Percentiles rank a stretch among this genome's conserved stretches.
Conservation (phyloP, 176 grass and related monocot species). For the Aegilops speltoides region DNA sequence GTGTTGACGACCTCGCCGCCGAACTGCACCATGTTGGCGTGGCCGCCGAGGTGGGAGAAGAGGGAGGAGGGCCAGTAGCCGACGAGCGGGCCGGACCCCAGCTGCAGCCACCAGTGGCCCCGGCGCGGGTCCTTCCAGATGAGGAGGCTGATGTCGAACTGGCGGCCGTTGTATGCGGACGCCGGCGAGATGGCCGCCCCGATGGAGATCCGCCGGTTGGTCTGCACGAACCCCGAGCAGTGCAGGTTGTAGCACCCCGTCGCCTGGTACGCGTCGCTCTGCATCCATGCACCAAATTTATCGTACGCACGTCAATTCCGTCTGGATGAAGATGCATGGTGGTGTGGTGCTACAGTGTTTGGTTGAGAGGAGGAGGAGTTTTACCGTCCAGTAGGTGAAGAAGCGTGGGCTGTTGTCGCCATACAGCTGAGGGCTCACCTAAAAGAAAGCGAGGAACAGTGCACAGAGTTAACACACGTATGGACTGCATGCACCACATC, state of each 20-base stretch:
- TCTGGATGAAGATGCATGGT: neutral
- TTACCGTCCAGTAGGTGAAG: constrained; percentile 99
- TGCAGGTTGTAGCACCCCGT: constrained; percentile 96
- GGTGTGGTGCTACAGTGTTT: neutral
- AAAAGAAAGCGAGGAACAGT: constrained; percentile 8
- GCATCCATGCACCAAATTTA: neutral
- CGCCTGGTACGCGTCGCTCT: constrained; percentile 88
- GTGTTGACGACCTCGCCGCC: constrained; percentile 86
- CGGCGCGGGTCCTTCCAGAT: constrained; percentile 86
- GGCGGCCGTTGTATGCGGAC: constrained; percentile 53
- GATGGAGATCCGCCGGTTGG: constrained; percentile 76
- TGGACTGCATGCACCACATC: neutral
- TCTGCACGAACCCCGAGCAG: constrained; percentile 94
- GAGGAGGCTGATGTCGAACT: constrained; percentile 84
- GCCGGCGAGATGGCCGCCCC: constrained; percentile 82
- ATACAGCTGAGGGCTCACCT: constrained; percentile 95
- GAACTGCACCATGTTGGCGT: constrained; percentile 91
- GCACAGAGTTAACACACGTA: constrained; percentile 26
- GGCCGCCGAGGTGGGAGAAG: constrained; percentile 64
- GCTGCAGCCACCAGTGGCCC: constrained; percentile 88
- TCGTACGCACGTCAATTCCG: too few species aligned
- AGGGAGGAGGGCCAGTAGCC: constrained; percentile 79
- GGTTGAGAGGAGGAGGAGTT: neutral
- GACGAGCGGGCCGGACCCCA: constrained; percentile 61
- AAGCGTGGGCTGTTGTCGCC: constrained; percentile 81